Evolutionary conservation across 352 stramenopile species (phyloP).

Genomic region (Phytopythium aichiense): DNA sequence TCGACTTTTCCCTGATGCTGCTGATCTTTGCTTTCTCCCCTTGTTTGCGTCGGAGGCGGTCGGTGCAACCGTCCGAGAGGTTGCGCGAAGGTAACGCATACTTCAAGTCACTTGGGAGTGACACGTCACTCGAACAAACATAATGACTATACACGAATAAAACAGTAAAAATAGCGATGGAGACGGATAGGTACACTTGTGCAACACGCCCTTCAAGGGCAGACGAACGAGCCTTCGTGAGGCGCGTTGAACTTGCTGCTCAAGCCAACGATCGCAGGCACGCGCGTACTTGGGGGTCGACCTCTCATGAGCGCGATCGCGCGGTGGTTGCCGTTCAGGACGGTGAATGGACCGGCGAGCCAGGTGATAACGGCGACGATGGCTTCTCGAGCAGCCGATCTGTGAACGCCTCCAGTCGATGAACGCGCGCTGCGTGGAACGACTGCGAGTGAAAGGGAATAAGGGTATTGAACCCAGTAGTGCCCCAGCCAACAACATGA

Average conservation of each 20-base stretch:
- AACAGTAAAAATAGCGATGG: background rate
- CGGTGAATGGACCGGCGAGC: conserved; percentile 26
- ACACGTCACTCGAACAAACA: conserved; percentile 1
- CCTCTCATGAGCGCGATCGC: conserved; percentile 20
- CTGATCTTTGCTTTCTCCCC: conserved; percentile 1
- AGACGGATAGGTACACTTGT: too few relatives aligned
- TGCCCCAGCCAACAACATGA: too few relatives aligned
- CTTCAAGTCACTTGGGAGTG: background rate
- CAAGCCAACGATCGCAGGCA: conserved; percentile 26
- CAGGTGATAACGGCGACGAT: conserved; percentile 20
- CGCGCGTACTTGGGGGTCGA: conserved; percentile 9
- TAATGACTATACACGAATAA: background rate
- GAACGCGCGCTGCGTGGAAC: background rate
- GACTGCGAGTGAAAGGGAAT: background rate
- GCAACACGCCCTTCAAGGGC: conserved; percentile 8
- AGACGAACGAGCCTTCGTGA: conserved; percentile 20
- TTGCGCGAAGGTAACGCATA: conserved; percentile 14
- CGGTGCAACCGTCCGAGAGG: conserved; percentile 7
- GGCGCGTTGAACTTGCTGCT: conserved; percentile 17
- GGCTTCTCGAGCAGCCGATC: conserved; percentile 3
- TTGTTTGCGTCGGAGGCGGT: conserved; percentile 2
- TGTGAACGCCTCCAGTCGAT: background rate
- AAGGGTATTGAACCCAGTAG: too few relatives aligned
- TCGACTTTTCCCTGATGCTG: background rate
- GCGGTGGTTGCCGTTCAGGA: conserved; percentile 34